A percentile compares a stretch with the other conserved stretches of the same genome.
phyloP scores from a whole-genome alignment of 2,329 filamentous ascomycete species.

The Hortaea werneckii region DNA sequence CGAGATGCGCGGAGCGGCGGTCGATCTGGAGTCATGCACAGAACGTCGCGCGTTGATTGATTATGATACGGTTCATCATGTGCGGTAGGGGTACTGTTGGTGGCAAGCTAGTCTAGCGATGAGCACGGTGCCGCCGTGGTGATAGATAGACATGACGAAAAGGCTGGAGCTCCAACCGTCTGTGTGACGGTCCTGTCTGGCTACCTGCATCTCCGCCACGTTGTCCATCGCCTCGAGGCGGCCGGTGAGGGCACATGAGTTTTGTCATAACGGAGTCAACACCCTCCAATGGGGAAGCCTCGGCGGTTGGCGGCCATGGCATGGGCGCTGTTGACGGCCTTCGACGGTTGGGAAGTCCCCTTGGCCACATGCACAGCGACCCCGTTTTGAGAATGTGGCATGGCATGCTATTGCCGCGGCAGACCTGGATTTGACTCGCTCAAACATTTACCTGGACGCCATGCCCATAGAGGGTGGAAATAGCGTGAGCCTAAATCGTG shows the following conservation, averaged over 20 bases:
- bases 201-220: slow-evolving; percentile 4
- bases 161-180: background rate
- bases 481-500: no score
- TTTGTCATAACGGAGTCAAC: background rate
- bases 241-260: no score
- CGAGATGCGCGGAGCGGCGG: background rate
- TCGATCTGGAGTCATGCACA: background rate
- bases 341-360: background rate
- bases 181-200: slow-evolving; percentile 5
- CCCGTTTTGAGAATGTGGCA: background rate
- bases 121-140: background rate
- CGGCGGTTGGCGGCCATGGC: background rate
- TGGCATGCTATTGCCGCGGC: no score
- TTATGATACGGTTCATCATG: background rate
- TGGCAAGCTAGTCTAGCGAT: background rate
- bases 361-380: background rate
- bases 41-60: background rate
- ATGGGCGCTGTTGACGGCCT: background rate
- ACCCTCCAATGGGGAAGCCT: background rate
- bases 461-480: no score
- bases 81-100: no score
- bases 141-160: background rate
- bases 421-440: no score
- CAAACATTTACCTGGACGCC: no score
- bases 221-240: background rate